Evolutionary conservation across 2,329 filamentous ascomycete species (phyloP).

Genomic region (Neopestalotiopsis rosae): DNA sequence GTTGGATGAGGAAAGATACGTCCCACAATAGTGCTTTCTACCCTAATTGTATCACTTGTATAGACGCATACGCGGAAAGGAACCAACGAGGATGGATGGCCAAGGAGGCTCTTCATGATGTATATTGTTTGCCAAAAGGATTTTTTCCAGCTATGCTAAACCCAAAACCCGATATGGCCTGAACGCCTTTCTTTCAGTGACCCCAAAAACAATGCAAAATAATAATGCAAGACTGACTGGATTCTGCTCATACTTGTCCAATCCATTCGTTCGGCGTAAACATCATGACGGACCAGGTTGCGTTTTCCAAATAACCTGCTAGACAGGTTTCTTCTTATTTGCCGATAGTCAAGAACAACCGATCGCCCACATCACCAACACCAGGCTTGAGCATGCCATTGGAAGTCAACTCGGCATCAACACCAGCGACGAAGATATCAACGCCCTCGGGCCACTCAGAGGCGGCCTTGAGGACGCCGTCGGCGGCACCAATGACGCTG

Average conservation of each 20-base stretch:
- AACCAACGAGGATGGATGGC: not conserved
- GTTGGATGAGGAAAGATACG: constrained; percentile 76
- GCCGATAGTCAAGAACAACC: constrained; percentile 86
- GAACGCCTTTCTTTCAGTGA: constrained; percentile 2
- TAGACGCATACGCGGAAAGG: not conserved
- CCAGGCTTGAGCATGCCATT: constrained; percentile 91
- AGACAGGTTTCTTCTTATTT: constrained; percentile 49
- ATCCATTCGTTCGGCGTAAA: too few species aligned
- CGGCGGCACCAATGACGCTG: constrained; percentile 73
- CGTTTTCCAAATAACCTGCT: too few species aligned
- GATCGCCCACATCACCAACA: constrained; percentile 87
- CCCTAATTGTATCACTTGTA: not conserved
- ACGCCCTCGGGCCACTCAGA: constrained; percentile 78
- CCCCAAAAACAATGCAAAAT: not conserved
- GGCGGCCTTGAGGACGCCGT: constrained; percentile 75
- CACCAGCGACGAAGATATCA: constrained; percentile 81
- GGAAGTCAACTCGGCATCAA: constrained; percentile 77
- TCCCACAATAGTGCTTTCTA: constrained; percentile 21
- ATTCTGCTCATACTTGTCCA: not conserved
- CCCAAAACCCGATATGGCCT: constrained; percentile 3
- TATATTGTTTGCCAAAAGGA: constrained; percentile 1
- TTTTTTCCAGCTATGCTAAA: constrained; percentile 5
- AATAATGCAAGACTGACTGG: constrained; percentile 13
- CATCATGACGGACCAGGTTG: too few species aligned
- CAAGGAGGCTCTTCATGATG: not conserved